These are phyloP conservation scores for Coemansia sp. DNA, from an alignment of 192 early-diverging fungal species.

Conservation along the genomic window DNA sequence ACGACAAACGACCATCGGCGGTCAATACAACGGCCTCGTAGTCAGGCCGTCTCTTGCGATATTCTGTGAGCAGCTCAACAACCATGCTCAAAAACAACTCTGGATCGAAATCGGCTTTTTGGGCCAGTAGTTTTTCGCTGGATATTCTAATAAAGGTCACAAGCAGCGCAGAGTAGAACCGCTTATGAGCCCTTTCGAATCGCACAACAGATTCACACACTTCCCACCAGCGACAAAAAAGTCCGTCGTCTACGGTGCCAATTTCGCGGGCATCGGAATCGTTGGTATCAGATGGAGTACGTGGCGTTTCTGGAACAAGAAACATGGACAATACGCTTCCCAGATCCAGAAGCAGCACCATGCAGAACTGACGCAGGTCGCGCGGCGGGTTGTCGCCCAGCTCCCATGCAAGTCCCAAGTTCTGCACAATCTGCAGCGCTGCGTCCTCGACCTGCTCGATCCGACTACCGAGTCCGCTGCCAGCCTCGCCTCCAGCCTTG, in stretches of 20 bases:
- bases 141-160: constrained; percentile 45
- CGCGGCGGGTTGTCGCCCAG: constrained; percentile 53
- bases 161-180: constrained; percentile 34
- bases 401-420: constrained; percentile 56
- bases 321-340: constrained; percentile 49
- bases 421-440: constrained; percentile 54
- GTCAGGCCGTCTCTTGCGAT: constrained; percentile 55
- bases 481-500: constrained; percentile 31
- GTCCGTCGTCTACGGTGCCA: constrained; percentile 43
- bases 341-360: constrained; percentile 51
- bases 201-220: constrained; percentile 44
- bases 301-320: constrained; percentile 26
- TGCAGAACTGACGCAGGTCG: constrained; percentile 56
- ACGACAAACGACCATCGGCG: constrained; percentile 29
- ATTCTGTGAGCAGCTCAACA: constrained; percentile 54
- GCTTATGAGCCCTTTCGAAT: constrained; percentile 39
- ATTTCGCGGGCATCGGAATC: constrained; percentile 43
- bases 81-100: constrained; percentile 52
- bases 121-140: constrained; percentile 47
- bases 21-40: constrained; percentile 52
- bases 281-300: neutral
- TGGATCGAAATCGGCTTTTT: constrained; percentile 52
- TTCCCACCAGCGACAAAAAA: constrained; percentile 53
- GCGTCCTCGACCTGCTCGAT: constrained; percentile 56
- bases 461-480: constrained; percentile 31